Conservation (phyloP, 192 early-diverging fungal genomes). For the Backusella sp. region DNA sequence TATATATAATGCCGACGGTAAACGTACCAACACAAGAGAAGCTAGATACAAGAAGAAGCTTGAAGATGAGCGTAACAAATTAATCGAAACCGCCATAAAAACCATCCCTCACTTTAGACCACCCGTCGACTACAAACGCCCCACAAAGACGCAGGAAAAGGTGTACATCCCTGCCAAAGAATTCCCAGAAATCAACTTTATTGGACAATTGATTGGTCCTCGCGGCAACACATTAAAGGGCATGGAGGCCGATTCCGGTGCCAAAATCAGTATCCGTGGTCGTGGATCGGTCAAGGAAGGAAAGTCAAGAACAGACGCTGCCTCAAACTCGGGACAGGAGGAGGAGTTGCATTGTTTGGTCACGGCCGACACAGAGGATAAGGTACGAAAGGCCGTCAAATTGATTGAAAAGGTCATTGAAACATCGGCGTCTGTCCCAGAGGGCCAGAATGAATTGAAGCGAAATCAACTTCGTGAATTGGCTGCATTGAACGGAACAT, state of each 20-base stretch:
- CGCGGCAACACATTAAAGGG: slow-evolving; percentile 97
- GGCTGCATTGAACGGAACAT: slow-evolving; percentile 93
- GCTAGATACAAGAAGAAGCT: slow-evolving; percentile 85
- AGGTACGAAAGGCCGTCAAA: slow-evolving; percentile 81
- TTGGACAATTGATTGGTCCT: slow-evolving; percentile 94
- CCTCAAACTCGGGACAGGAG: slow-evolving; percentile 57
- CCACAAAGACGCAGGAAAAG: slow-evolving; percentile 85
- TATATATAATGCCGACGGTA: slow-evolving; percentile 87
- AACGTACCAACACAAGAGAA: slow-evolving; percentile 95
- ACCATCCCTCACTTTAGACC: slow-evolving; percentile 83
- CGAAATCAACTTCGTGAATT: slow-evolving; percentile 92
- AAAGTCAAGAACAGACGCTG: slow-evolving; percentile 58
- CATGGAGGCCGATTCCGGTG: slow-evolving; percentile 91
- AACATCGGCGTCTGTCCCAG: slow-evolving; percentile 89
- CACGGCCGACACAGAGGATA: slow-evolving; percentile 85
- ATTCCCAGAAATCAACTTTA: slow-evolving; percentile 97
- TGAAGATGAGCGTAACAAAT: slow-evolving; percentile 88
- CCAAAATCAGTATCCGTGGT: slow-evolving; percentile 96
- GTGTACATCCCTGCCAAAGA: slow-evolving; percentile 95
- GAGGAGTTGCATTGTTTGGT: slow-evolving; percentile 92
- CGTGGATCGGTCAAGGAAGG: slow-evolving; percentile 97
- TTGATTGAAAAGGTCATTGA: slow-evolving; percentile 92
- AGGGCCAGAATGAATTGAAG: slow-evolving; percentile 95
- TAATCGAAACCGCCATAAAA: slow-evolving; percentile 78
- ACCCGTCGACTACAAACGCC: slow-evolving; percentile 86